Conservation (phyloP, 139 green algal genomes). For the Deuterostichococcus epilithicus region DNA sequence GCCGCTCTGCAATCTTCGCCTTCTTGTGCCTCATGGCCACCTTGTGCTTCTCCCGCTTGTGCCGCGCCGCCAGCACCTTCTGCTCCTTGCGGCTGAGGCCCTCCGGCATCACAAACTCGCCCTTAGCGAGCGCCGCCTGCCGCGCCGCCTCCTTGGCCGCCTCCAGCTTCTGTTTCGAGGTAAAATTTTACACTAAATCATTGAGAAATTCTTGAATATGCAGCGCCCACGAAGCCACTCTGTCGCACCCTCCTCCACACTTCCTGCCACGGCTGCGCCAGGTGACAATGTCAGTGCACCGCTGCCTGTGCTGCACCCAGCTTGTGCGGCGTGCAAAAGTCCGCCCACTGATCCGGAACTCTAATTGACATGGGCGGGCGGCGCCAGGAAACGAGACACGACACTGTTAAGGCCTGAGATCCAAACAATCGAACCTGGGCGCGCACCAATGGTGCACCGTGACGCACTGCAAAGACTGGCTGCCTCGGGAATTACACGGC, state of each 20-base stretch:
- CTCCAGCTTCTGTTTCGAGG: constrained; percentile 3
- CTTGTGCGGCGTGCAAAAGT: no score
- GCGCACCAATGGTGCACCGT: no score
- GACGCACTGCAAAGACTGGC: no score
- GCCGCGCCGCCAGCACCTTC: constrained; percentile 1
- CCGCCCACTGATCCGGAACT: no score
- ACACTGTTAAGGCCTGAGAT: no score
- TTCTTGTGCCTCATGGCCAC: neutral
- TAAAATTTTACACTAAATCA: neutral
- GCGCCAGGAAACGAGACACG: no score
- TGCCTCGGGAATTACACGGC: no score
- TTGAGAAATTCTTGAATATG: neutral
- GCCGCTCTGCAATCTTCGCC: neutral
- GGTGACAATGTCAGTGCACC: no score
- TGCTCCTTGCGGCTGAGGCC: constrained; percentile 1
- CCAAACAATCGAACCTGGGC: no score
- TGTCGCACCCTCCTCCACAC: neutral
- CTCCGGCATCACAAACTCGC: constrained; percentile 3
- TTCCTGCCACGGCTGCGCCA: no score
- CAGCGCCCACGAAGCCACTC: neutral
- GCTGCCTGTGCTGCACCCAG: no score
- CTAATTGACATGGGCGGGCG: no score
- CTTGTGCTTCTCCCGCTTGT: constrained; percentile 6
- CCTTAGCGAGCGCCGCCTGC: constrained; percentile 17
- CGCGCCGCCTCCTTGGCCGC: constrained; percentile 17